Evolutionary conservation across 495 filamentous ascomycete genomes (phyloP), one percentile per base, ranked within the genome.

Genomic region (Tuber umbilicatum): DNA sequence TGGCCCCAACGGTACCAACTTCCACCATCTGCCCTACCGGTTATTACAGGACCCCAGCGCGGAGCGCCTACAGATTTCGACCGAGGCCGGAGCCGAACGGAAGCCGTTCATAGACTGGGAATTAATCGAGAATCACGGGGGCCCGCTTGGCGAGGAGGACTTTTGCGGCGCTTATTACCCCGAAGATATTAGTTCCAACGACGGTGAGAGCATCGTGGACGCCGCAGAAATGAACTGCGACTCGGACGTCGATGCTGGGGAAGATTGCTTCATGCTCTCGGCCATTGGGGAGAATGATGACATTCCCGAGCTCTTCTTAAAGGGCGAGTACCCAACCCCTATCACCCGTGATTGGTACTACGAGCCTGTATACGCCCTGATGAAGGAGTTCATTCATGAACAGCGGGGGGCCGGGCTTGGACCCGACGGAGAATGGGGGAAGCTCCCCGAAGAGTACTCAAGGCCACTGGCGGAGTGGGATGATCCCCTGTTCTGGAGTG

Each of bases 21-120:
- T 60, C 23, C 50, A 60, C 50, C n/a, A 27, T 2, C n/a, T 60
- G n/a, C 50, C 50, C 23, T 60, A 60, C n/a, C 7, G 50, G n/a
- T 9, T 60, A n/a, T 27, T 9, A 9, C 23, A 2, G 50, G 31
- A 0, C 1, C 0, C n/a, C 10, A n/a, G 0, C 9, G 23, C 4
- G 31, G 0, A 1, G 0, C 50, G n/a, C 9, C 0, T 60, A 3
- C 2, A n/a, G 10, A 9, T 0, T 7, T 6, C 2, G 5, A 55
- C 23, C 2, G 1, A 2, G 0, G 1, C 0, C 0, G 23, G n/a
- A 1, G 47, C 47, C 47, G 47, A 55, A 7, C 47, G 6, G 23
- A 55, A 12, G n/a, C 23, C 50, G 0, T 60, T 60, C 50, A 23
- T n/a, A 7, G 50, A 60, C 50, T 60, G 50, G 50, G 50, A 60